A percentile compares a stretch with the other conserved stretches of the same genome.
These are phyloP conservation scores for Strobilomyces confusus DNA, from an alignment of 768 basidiomycete species.

Conservation along the genomic window DNA sequence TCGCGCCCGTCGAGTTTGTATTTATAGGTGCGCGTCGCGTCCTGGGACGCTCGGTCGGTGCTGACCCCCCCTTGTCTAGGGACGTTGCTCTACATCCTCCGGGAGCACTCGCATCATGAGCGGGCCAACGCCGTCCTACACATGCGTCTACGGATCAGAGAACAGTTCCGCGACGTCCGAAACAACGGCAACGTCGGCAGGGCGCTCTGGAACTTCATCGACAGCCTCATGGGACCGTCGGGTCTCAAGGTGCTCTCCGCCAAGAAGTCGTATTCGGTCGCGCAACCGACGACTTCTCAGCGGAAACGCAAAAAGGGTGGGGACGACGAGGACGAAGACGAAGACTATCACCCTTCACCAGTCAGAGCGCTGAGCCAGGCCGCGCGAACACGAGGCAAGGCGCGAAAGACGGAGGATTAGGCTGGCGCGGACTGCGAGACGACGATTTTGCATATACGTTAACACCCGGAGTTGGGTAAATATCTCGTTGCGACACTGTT, in stretches of 20 bases:
- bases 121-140: constrained; percentile 53
- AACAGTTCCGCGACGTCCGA: constrained; percentile 59
- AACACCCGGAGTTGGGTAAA: background rate
- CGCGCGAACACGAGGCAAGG: constrained; percentile 39
- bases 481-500: background rate
- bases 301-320: constrained; percentile 31
- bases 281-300: constrained; percentile 15
- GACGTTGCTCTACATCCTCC: constrained; percentile 58
- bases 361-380: constrained; percentile 37
- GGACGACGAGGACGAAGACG: constrained; percentile 35
- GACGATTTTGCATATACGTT: background rate
- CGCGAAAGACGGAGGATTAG: constrained; percentile 21
- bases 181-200: constrained; percentile 54
- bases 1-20: constrained; percentile 75
- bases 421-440: background rate
- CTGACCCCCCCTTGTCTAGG: constrained; percentile 39
- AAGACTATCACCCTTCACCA: constrained; percentile 45
- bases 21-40: constrained; percentile 57
- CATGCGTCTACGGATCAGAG: constrained; percentile 55
- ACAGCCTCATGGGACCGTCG: constrained; percentile 35
- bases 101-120: constrained; percentile 37
- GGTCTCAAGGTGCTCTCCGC: constrained; percentile 29
- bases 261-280: constrained; percentile 11
- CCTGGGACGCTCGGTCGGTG: background rate
- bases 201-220: constrained; percentile 56